phyloP scores from a whole-genome alignment of 306 rosid species.

The Cucurbita argyrosperma region DNA sequence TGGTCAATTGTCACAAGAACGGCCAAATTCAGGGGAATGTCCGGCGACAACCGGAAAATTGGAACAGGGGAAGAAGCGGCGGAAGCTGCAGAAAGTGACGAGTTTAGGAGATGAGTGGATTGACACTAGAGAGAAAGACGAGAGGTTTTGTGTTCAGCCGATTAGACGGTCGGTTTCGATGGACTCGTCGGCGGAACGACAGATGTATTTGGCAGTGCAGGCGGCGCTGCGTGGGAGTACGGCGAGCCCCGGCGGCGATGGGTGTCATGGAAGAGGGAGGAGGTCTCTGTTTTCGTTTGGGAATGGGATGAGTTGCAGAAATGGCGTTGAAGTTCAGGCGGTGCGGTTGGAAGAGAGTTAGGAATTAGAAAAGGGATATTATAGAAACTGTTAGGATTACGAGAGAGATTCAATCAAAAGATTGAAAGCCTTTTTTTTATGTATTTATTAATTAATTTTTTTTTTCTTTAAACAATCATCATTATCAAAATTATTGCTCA shows the following conservation, averaged over 20 bases:
- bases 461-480: background rate
- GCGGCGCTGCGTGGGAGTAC: constrained; percentile 33
- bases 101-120: constrained; percentile 93
- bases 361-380: background rate
- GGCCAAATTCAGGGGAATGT: constrained; percentile 18
- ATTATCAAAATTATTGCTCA: background rate
- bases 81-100: constrained; percentile 42
- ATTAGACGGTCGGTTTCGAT: constrained; percentile 82
- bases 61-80: constrained; percentile 25
- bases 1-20: constrained; percentile 15
- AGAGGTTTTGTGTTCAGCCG: constrained; percentile 53
- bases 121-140: constrained; percentile 70
- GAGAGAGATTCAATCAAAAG: background rate
- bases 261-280: constrained; percentile 32
- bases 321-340: constrained; percentile 48
- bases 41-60: constrained; percentile 6
- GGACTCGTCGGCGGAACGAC: constrained; percentile 78
- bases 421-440: background rate
- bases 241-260: constrained; percentile 43
- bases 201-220: constrained; percentile 33
- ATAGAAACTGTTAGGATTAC: background rate
- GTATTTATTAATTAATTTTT: background rate
- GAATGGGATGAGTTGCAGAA: constrained; percentile 56
- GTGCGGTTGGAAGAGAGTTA: constrained; percentile 30
- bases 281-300: constrained; percentile 84